Evolutionary conservation across 257 asterid genomes (phyloP).

Genomic region (Solanum appendiculatum): DNA sequence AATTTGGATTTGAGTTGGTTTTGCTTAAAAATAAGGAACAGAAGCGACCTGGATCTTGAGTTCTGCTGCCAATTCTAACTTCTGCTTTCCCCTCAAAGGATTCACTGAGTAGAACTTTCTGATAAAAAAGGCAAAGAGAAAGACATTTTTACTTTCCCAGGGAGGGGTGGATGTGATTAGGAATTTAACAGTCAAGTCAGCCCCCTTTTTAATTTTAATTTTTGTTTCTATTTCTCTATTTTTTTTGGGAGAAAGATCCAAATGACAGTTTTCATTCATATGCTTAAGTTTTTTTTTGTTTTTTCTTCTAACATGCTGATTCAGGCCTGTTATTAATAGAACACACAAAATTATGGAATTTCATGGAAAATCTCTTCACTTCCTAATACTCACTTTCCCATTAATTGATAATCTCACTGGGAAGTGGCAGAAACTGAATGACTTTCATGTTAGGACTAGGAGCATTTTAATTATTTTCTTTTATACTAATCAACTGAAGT

Average conservation of each 20-base stretch:
- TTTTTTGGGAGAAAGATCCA: neutral
- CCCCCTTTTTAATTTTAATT: neutral
- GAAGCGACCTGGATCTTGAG: neutral
- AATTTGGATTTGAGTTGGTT: neutral
- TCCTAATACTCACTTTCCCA: neutral
- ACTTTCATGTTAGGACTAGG: neutral
- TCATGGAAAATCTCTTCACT: neutral
- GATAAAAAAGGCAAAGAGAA: neutral
- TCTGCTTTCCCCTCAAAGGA: neutral
- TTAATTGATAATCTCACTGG: neutral
- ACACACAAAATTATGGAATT: neutral
- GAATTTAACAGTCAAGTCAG: neutral
- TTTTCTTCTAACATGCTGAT: neutral
- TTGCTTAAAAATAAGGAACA: neutral
- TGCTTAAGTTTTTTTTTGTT: neutral
- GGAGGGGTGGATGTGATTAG: neutral
- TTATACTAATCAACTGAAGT: neutral
- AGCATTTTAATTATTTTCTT: neutral
- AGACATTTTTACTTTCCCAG: neutral
- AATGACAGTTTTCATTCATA: neutral
- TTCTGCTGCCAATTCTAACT: neutral
- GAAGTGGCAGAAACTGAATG: neutral
- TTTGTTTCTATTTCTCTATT: neutral
- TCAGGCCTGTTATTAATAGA: neutral
- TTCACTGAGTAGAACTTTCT: neutral